These are phyloP conservation scores for Venturia effusa DNA, from an alignment of 2,329 filamentous ascomycete species.

Conservation along the genomic window DNA sequence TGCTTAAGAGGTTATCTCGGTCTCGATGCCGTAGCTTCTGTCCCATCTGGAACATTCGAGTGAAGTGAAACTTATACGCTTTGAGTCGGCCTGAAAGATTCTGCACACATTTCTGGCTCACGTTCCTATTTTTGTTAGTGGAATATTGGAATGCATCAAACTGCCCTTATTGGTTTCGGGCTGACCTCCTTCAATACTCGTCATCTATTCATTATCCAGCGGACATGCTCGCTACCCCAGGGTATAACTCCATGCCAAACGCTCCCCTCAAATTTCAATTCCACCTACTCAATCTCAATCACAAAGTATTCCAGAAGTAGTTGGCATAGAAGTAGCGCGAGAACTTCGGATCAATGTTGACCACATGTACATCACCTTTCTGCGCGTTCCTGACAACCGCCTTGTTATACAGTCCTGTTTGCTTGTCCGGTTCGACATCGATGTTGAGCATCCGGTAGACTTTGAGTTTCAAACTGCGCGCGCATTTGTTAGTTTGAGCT, in stretches of 20 bases:
- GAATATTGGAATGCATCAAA: background rate
- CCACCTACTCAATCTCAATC: conserved; percentile 6
- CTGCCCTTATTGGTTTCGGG: background rate
- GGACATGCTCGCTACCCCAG: conserved; percentile 17
- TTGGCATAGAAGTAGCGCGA: conserved; percentile 88
- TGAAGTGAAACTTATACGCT: too few species aligned
- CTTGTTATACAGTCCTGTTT: conserved; percentile 70
- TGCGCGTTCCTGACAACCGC: conserved; percentile 75
- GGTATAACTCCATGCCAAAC: conserved; percentile 22
- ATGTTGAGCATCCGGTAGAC: conserved; percentile 88
- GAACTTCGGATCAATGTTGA: conserved; percentile 90
- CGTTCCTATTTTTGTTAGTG: background rate
- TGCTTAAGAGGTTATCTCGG: background rate
- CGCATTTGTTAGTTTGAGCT: background rate
- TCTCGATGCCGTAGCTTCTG: background rate
- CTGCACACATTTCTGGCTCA: too few species aligned
- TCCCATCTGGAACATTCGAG: too few species aligned
- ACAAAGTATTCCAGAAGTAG: conserved; percentile 89
- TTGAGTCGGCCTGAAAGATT: too few species aligned
- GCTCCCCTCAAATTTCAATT: background rate
- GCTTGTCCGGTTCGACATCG: conserved; percentile 66
- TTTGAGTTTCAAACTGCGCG: conserved; percentile 62
- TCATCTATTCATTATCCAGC: background rate
- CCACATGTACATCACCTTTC: conserved; percentile 86
- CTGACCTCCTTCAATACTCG: background rate